Conservation (phyloP, 106 monocot genomes). For the Posidonia australis region DNA sequence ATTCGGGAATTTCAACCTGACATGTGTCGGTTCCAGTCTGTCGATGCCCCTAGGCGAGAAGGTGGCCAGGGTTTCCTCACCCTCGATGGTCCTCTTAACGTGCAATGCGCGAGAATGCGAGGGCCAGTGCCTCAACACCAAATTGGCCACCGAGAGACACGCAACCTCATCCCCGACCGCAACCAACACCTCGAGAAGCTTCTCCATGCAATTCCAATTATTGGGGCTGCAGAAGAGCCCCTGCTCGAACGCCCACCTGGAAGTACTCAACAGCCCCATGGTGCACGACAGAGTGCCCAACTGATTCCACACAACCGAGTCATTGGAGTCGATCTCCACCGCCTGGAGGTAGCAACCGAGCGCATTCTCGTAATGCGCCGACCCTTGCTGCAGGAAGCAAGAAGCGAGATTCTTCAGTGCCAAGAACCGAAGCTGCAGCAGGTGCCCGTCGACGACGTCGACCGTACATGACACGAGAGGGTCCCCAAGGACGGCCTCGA, state of each 20-base stretch:
- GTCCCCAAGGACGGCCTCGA: constrained; percentile 78
- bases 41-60: constrained; percentile 90
- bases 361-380: constrained; percentile 54
- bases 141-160: constrained; percentile 65
- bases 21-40: constrained; percentile 78
- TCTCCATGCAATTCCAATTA: constrained; percentile 99
- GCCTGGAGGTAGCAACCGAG: constrained; percentile 95
- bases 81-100: constrained; percentile 75
- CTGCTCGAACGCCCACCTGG: constrained; percentile 98
- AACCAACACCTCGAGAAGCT: constrained; percentile 74
- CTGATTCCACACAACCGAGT: constrained; percentile 95
- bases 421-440: constrained; percentile 81
- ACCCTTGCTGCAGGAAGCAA: constrained; percentile 76
- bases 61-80: constrained; percentile 39
- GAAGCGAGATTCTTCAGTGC: constrained; percentile 88
- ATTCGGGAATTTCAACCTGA: constrained; percentile 50
- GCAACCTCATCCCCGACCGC: constrained; percentile 82
- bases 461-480: constrained; percentile 60
- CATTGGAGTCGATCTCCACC: constrained; percentile 81
- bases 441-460: constrained; percentile 47
- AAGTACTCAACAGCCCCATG: constrained; percentile 79
- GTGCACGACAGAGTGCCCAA: constrained; percentile 85
- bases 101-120: constrained; percentile 90
- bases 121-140: constrained; percentile 85
- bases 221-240: constrained; percentile 91